Percentiles rank a stretch among this genome's conserved stretches.
phyloP scores from a whole-genome alignment of 768 basidiomycete genomes.

The Podaxis carcinomalis region DNA sequence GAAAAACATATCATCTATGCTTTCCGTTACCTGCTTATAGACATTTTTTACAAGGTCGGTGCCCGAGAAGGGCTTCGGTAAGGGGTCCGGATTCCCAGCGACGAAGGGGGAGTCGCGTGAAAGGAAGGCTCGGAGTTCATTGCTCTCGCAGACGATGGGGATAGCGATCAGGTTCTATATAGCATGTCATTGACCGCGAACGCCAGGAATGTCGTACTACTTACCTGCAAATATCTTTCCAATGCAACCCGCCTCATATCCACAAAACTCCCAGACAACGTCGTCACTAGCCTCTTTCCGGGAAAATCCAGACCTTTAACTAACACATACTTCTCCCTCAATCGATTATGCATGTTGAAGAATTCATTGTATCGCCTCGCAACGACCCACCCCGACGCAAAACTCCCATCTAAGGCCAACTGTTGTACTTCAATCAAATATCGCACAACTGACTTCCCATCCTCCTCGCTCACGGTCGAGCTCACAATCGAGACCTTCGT shows the following conservation, averaged over 20 bases:
- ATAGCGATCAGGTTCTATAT: constrained; percentile 67
- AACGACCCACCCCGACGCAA: constrained; percentile 88
- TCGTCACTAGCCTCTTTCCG: constrained; percentile 85
- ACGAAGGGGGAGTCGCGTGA: constrained; percentile 85
- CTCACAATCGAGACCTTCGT: constrained; percentile 85
- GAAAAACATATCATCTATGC: constrained; percentile 96
- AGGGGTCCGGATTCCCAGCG: constrained; percentile 48
- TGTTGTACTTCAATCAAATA: constrained; percentile 94
- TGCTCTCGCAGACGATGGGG: constrained; percentile 74
- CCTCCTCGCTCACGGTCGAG: constrained; percentile 77
- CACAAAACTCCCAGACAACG: constrained; percentile 84
- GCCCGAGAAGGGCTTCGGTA: constrained; percentile 51
- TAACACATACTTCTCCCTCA: constrained; percentile 69
- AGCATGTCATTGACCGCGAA: neutral
- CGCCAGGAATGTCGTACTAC: constrained; percentile 13
- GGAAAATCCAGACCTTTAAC: constrained; percentile 84
- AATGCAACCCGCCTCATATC: constrained; percentile 74
- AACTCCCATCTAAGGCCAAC: constrained; percentile 70
- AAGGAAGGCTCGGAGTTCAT: constrained; percentile 79
- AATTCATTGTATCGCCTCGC: constrained; percentile 96
- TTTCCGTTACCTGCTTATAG: constrained; percentile 89
- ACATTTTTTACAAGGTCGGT: constrained; percentile 80
- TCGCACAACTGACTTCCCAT: constrained; percentile 85
- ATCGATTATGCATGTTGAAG: constrained; percentile 78
- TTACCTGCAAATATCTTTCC: constrained; percentile 89